Evolutionary conservation across 495 filamentous ascomycete species (phyloP), one percentile per base, ranked within the genome.

Genomic region (Neurospora intermedia): DNA sequence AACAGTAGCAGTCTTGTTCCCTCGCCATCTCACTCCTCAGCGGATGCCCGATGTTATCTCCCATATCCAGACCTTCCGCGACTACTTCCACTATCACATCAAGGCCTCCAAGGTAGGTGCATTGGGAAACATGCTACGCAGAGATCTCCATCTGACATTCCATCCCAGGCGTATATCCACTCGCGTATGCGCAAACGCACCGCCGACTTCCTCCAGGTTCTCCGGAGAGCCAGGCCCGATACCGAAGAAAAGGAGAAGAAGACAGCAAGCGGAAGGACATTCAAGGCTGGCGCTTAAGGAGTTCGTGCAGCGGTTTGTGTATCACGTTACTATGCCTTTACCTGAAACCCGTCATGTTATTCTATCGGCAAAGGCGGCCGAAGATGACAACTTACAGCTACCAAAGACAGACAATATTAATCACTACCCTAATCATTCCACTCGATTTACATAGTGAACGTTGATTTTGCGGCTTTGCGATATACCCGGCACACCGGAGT

Each of bases 41-140:
- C 88, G 93, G 78, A 90, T 96, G 82, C 91, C 93, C 69, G 95
- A 98, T 73, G 95, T 93, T 80, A 98, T 99, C 77, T 97, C 94
- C 45, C 96, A 99, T 78, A 97, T 99, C 76, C 96, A 99, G 83
- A 99, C 95, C 20, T 99, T 99, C 92, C 92, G 96, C 73, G 96
- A 98, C 78, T 98, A 99, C 82, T 99, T 99, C 87, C 96, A 99
- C 81, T 99, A 99, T 81, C 96, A 99, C 83, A 99, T 99, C 85
- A 99, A 99, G 84, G 96, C 96, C 39, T 97, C 95, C 69, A 98
- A 80, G 77, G 77, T 77, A 48, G 20, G 73, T 72, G 27, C 31
- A 15, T 71, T 41, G 40, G 40, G 70, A 20, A 23, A 31, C 2
- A 11, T 62, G 23, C 0, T 62, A 7, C 11, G 48, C 48, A 62